Conservation (phyloP, 163 green algal species). For the Chloroidium sp. region DNA sequence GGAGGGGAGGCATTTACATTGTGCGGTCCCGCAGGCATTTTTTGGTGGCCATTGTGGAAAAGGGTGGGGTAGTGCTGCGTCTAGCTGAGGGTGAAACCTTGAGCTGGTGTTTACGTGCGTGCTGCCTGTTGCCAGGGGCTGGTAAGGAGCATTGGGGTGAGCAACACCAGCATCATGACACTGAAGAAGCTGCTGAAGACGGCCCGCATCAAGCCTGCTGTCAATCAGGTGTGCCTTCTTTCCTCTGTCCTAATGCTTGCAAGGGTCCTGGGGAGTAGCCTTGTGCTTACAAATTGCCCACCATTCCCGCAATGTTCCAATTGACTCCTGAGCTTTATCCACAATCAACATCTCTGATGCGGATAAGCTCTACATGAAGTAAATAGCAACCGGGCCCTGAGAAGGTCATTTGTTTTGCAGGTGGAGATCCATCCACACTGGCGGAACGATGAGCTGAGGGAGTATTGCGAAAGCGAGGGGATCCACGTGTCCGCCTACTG, state of each 20-base stretch:
- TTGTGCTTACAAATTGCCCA: too few relatives aligned
- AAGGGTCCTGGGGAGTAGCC: too few relatives aligned
- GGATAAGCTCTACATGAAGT: neutral
- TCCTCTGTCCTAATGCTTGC: too few relatives aligned
- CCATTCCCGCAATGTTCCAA: too few relatives aligned
- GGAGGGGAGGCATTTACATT: too few relatives aligned
- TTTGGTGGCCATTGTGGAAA: too few relatives aligned
- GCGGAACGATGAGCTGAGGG: constrained; percentile 68
- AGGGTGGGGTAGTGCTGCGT: neutral
- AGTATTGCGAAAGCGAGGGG: constrained; percentile 40
- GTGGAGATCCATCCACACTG: constrained; percentile 86
- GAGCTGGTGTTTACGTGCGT: neutral
- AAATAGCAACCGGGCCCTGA: neutral
- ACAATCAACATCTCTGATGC: neutral
- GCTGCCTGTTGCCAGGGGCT: constrained; percentile 25
- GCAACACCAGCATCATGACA: constrained; percentile 71
- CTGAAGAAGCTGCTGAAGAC: constrained; percentile 40
- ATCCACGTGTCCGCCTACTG: constrained; percentile 66
- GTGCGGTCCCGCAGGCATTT: too few relatives aligned
- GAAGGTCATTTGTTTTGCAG: constrained; percentile 27
- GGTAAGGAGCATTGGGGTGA: constrained; percentile 69
- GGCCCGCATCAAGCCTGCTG: constrained; percentile 47
- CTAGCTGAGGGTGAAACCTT: neutral
- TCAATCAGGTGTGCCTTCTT: constrained; percentile 41
- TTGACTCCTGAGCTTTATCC: too few relatives aligned